A percentile compares a stretch with the other conserved stretches of the same genome.
Conservation (phyloP, 2,329 filamentous ascomycete genomes). For the Blastomyces parvus region DNA sequence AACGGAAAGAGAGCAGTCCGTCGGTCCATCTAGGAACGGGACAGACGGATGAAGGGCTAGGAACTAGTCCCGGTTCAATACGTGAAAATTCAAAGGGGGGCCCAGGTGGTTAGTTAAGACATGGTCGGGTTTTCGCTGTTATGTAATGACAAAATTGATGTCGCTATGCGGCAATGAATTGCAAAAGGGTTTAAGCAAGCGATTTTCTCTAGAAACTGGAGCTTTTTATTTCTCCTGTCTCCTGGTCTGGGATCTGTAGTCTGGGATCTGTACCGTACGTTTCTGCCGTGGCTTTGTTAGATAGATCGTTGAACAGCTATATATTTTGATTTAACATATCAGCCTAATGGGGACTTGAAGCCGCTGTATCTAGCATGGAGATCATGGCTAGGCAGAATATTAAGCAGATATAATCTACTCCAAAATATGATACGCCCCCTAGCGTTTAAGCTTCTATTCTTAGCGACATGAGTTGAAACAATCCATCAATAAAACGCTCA, state of each 20-base stretch:
- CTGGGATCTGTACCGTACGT: background rate
- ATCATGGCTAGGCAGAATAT: background rate
- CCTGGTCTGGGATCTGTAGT: background rate
- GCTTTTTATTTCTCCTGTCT: background rate
- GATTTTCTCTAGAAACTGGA: background rate
- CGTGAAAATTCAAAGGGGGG: background rate
- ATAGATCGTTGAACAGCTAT: background rate
- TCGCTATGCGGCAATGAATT: background rate
- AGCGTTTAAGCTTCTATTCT: background rate
- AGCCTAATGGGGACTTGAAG: background rate
- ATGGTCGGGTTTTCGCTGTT: background rate
- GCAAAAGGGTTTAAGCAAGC: background rate
- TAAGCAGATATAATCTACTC: too few relatives aligned
- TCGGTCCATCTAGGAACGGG: slow-evolving; percentile 24
- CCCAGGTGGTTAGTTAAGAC: background rate
- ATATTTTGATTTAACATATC: background rate
- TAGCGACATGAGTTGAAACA: background rate
- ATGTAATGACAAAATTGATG: background rate
- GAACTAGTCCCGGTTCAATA: slow-evolving; percentile 20
- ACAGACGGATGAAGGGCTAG: slow-evolving; percentile 25
- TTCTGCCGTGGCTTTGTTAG: background rate
- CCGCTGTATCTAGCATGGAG: background rate
- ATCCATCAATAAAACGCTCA: background rate
- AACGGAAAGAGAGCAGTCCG: slow-evolving; percentile 27
- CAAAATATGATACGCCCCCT: background rate